Evolutionary conservation across 169 alveolate species (phyloP).

Genomic region (Plasmodium vinckei): DNA sequence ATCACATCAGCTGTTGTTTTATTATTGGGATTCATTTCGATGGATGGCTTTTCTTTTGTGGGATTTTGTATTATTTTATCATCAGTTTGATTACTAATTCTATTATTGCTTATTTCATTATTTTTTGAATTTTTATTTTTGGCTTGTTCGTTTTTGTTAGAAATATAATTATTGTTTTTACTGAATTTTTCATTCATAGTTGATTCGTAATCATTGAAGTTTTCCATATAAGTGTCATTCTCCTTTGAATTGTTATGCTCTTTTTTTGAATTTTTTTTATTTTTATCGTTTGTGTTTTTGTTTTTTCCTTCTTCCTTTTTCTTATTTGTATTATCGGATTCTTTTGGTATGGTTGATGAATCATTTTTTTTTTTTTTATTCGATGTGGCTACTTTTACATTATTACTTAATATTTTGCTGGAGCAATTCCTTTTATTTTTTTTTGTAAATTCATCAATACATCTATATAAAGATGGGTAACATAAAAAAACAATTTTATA

Average conservation of each 20-base stretch:
- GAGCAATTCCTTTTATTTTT: slow-evolving; percentile 54
- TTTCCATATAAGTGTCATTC: not conserved
- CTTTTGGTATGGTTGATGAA: not conserved
- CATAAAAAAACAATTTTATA: slow-evolving; percentile 69
- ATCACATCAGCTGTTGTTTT: slow-evolving; percentile 55
- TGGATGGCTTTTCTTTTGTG: not conserved
- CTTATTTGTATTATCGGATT: not conserved
- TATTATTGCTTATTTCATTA: not conserved
- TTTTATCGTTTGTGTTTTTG: slow-evolving; percentile 6
- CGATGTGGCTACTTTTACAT: slow-evolving; percentile 63
- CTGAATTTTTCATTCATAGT: not conserved
- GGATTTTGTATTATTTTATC: not conserved
- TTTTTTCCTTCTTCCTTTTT: slow-evolving; percentile 9
- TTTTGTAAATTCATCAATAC: slow-evolving; percentile 63
- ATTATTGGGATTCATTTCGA: not conserved
- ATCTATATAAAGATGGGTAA: slow-evolving; percentile 72
- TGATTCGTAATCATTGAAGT: not conserved
- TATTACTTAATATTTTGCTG: slow-evolving; percentile 59
- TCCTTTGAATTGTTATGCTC: not conserved
- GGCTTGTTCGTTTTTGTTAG: not conserved
- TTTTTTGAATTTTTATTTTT: not conserved
- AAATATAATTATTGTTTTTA: not conserved
- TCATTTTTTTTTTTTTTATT: slow-evolving; percentile 39
- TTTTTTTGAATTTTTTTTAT: not conserved
- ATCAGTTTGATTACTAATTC: not conserved